Evolutionary conservation across 495 filamentous ascomycete genomes (phyloP).

Genomic region (Coniosporium apollinis): DNA sequence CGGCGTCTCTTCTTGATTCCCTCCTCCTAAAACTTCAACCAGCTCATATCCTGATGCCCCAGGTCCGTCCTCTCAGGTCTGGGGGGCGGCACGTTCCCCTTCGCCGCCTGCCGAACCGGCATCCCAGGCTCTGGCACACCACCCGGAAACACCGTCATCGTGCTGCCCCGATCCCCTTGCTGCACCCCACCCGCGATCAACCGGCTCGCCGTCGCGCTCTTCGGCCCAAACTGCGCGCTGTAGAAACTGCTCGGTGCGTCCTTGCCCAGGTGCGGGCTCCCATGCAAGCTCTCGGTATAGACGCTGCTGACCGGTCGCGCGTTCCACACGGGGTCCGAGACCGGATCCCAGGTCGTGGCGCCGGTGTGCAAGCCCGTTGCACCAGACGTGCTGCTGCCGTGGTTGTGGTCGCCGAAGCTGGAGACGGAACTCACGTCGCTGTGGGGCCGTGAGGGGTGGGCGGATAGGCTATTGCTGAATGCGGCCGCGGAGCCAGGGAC

Average conservation of each 20-base stretch:
- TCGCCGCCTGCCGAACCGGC: conserved; percentile 10
- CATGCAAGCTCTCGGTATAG: conserved; percentile 35
- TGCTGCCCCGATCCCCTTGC: conserved; percentile 19
- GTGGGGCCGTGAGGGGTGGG: not conserved
- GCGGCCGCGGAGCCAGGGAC: conserved; percentile 32
- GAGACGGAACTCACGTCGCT: not conserved
- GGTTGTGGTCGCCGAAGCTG: not conserved
- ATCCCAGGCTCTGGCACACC: conserved; percentile 11
- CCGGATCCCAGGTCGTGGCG: conserved; percentile 4
- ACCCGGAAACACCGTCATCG: conserved; percentile 20
- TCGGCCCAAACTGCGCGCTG: not conserved
- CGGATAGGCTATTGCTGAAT: conserved; percentile 11
- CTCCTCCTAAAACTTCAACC: too few relatives aligned
- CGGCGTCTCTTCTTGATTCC: too few relatives aligned
- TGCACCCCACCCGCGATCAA: conserved; percentile 1
- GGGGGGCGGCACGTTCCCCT: not conserved
- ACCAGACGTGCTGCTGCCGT: not conserved
- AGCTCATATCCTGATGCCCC: conserved; percentile 22
- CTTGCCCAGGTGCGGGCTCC: conserved; percentile 5
- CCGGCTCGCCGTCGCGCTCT: too few relatives aligned
- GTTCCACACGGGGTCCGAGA: conserved; percentile 5
- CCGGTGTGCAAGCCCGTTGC: not conserved
- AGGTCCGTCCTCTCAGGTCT: conserved; percentile 1
- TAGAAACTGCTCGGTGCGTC: not conserved
- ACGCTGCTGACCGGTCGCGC: conserved; percentile 38